Conservation (phyloP, 192 early-diverging fungal species). For the Backusella morwellensis region DNA sequence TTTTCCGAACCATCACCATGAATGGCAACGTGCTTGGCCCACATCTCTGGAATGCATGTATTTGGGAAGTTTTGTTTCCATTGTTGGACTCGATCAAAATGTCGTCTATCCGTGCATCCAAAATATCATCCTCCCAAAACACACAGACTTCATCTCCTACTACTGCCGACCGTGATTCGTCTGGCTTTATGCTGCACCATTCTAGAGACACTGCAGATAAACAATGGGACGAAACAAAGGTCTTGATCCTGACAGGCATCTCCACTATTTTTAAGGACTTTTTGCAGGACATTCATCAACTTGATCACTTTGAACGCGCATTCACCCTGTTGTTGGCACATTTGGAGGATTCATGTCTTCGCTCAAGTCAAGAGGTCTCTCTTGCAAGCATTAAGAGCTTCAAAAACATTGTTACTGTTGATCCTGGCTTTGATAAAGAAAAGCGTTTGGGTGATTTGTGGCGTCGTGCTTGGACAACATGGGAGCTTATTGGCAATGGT, state of each 20-base stretch:
- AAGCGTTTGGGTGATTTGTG: constrained; percentile 46
- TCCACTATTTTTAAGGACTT: constrained; percentile 67
- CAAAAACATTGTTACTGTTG: constrained; percentile 54
- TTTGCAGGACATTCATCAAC: constrained; percentile 54
- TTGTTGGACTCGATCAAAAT: constrained; percentile 66
- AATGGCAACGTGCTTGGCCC: constrained; percentile 72
- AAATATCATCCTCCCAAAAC: constrained; percentile 21
- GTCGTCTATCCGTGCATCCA: constrained; percentile 43
- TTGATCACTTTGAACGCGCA: constrained; percentile 65
- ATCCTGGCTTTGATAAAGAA: constrained; percentile 28
- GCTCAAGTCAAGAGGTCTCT: constrained; percentile 73
- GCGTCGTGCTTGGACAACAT: constrained; percentile 63
- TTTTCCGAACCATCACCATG: constrained; percentile 91
- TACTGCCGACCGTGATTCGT: constrained; percentile 33
- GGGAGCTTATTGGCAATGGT: constrained; percentile 73
- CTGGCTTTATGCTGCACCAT: constrained; percentile 51
- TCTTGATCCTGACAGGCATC: constrained; percentile 68
- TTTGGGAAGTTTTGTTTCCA: constrained; percentile 88
- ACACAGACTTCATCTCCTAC: constrained; percentile 35
- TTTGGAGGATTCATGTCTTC: constrained; percentile 65
- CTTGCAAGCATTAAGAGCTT: constrained; percentile 73
- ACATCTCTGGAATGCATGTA: constrained; percentile 78
- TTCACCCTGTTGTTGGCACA: constrained; percentile 73
- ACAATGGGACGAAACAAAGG: constrained; percentile 91
- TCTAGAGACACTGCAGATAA: constrained; percentile 64